Conservation (phyloP, 345 rosid genomes). For the Pugionium cornutum region DNA sequence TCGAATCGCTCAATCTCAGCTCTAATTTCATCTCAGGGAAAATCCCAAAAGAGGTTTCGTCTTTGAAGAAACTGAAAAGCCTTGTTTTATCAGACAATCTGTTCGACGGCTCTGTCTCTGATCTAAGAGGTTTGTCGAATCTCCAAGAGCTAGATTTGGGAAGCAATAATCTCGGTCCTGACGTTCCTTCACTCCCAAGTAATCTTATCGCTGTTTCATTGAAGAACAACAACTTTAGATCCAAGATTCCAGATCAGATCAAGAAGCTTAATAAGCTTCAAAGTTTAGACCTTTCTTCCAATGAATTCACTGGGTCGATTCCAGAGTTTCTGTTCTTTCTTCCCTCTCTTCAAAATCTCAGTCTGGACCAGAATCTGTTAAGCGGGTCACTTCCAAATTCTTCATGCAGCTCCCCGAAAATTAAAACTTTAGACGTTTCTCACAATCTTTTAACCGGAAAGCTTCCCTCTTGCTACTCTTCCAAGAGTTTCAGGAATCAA, state of each 20-base stretch:
- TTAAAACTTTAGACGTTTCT: slow-evolving; percentile 63
- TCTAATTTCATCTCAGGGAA: slow-evolving; percentile 71
- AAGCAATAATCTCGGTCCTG: slow-evolving; percentile 62
- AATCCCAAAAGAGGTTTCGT: slow-evolving; percentile 54
- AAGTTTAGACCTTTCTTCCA: slow-evolving; percentile 62
- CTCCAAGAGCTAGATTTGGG: slow-evolving; percentile 64
- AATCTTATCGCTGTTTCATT: slow-evolving; percentile 46
- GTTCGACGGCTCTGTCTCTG: slow-evolving; percentile 65
- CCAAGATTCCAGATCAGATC: slow-evolving; percentile 54
- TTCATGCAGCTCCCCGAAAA: slow-evolving; percentile 51
- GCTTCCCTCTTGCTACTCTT: slow-evolving; percentile 56
- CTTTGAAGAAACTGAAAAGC: slow-evolving; percentile 53
- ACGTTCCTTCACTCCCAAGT: slow-evolving; percentile 59
- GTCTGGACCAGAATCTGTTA: slow-evolving; percentile 54
- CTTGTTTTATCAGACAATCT: slow-evolving; percentile 63
- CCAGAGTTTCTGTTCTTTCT: slow-evolving; percentile 63
- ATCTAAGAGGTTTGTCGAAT: slow-evolving; percentile 46
- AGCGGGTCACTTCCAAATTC: slow-evolving; percentile 57
- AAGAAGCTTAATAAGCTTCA: slow-evolving; percentile 50
- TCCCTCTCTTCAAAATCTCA: slow-evolving; percentile 58
- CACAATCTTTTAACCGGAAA: slow-evolving; percentile 71
- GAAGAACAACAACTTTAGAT: slow-evolving; percentile 65
- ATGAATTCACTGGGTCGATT: slow-evolving; percentile 55
- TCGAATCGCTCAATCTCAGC: slow-evolving; percentile 60
- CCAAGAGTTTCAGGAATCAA: slow-evolving; percentile 47